Conservation (phyloP, 495 filamentous ascomycete genomes). For the Penicillium turbatum region DNA sequence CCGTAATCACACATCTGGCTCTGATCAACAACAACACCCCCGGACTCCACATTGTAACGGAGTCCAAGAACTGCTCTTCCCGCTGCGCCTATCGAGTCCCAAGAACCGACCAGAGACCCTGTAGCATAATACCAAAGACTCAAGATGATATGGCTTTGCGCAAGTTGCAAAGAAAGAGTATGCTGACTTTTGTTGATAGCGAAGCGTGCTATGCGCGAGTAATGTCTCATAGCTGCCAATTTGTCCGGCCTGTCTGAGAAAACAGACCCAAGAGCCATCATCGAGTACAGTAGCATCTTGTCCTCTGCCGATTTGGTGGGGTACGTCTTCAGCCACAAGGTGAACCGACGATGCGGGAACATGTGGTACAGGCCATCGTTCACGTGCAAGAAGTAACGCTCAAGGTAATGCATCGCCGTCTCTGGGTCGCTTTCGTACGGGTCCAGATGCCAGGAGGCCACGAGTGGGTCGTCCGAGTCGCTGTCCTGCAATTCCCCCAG, state of each 20-base stretch:
- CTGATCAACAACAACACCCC: conserved; percentile 44
- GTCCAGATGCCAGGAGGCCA: conserved; percentile 59
- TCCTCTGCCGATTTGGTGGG: conserved; percentile 57
- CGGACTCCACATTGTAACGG: conserved; percentile 58
- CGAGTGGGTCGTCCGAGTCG: conserved; percentile 42
- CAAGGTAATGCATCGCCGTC: conserved; percentile 46
- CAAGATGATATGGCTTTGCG: conserved; percentile 59
- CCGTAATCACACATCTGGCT: conserved; percentile 50
- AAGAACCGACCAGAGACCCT: conserved; percentile 49
- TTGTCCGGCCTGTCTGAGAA: conserved; percentile 54
- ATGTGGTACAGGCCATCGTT: conserved; percentile 53
- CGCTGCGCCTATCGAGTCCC: conserved; percentile 57
- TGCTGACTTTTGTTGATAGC: conserved; percentile 49
- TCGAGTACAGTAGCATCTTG: conserved; percentile 65
- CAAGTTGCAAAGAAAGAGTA: conserved; percentile 53
- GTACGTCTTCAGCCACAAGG: conserved; percentile 49
- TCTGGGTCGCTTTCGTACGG: conserved; percentile 54
- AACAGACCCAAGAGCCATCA: conserved; percentile 54
- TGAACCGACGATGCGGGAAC: conserved; percentile 52
- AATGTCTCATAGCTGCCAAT: conserved; percentile 43
- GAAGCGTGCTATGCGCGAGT: conserved; percentile 55
- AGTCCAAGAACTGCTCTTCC: conserved; percentile 54
- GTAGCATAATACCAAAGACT: conserved; percentile 59
- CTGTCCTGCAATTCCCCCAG: conserved; percentile 32
- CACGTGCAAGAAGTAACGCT: conserved; percentile 51